These are phyloP conservation scores for Pseudocercospora fuligena DNA, from an alignment of 2,329 filamentous ascomycete species.

Conservation along the genomic window DNA sequence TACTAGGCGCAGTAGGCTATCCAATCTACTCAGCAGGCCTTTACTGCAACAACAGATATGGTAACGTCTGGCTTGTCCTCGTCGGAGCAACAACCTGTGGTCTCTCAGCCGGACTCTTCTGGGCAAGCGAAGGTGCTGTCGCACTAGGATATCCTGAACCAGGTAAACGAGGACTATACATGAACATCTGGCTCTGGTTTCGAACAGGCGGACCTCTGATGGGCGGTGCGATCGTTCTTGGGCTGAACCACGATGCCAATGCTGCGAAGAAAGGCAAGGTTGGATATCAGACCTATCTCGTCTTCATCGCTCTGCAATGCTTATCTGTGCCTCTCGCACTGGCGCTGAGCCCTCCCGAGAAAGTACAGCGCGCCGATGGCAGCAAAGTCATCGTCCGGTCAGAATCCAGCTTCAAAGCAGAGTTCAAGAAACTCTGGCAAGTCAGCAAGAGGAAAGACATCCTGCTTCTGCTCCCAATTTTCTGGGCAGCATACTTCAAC, in stretches of 20 bases:
- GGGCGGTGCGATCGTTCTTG: conserved; percentile 54
- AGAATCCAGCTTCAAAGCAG: conserved; percentile 47
- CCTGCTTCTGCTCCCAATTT: conserved; percentile 49
- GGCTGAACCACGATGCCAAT: conserved; percentile 54
- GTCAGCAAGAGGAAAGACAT: conserved; percentile 37
- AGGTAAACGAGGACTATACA: conserved; percentile 53
- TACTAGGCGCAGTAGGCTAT: conserved; percentile 54
- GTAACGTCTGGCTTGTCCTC: conserved; percentile 58
- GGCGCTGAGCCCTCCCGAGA: conserved; percentile 47
- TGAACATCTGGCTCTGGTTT: conserved; percentile 57
- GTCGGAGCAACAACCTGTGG: conserved; percentile 56
- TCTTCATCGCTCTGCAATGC: conserved; percentile 50
- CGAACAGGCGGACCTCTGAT: conserved; percentile 56
- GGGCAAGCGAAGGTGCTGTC: conserved; percentile 57
- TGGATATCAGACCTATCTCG: conserved; percentile 47
- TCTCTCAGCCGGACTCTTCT: conserved; percentile 56
- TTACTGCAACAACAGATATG: conserved; percentile 57
- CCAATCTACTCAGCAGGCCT: conserved; percentile 55
- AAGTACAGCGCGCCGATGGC: conserved; percentile 50
- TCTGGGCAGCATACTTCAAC: conserved; percentile 54
- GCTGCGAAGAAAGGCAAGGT: conserved; percentile 43
- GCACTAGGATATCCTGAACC: conserved; percentile 57
- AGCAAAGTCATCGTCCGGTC: conserved; percentile 45
- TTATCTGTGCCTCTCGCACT: conserved; percentile 46
- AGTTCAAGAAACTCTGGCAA: conserved; percentile 46